These are phyloP conservation scores for Paracoccidioides brasiliensis DNA, from an alignment of 2,329 filamentous ascomycete genomes.

Conservation along the genomic window DNA sequence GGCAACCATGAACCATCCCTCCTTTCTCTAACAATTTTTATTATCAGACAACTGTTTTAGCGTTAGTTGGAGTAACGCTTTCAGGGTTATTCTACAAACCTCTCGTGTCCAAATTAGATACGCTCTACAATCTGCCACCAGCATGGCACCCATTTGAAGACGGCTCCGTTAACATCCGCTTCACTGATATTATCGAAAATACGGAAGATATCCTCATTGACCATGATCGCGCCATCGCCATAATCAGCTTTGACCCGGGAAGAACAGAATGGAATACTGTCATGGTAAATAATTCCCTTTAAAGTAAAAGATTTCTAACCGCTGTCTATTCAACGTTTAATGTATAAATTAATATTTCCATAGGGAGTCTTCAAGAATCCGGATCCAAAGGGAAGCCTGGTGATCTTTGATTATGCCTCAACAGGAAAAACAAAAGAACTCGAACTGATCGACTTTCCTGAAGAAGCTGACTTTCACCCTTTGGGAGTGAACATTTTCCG, in stretches of 20 bases:
- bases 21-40: neutral
- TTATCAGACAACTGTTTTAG: neutral
- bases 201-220: slow-evolving; percentile 10
- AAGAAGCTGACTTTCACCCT: slow-evolving; percentile 7
- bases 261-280: slow-evolving; percentile 10
- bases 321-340: neutral
- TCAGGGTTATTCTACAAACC: neutral
- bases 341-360: neutral
- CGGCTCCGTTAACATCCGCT: slow-evolving; percentile 9
- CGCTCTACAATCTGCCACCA: slow-evolving; percentile 4
- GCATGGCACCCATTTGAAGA: slow-evolving; percentile 10
- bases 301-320: neutral
- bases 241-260: slow-evolving; percentile 9
- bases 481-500: slow-evolving; percentile 11
- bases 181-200: slow-evolving; percentile 9
- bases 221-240: slow-evolving; percentile 9
- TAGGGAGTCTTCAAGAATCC: slow-evolving; percentile 4
- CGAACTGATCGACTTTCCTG: slow-evolving; percentile 5
- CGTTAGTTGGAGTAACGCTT: neutral
- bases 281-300: slow-evolving; percentile 2
- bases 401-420: slow-evolving; percentile 10
- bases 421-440: slow-evolving; percentile 7
- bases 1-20: neutral
- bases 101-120: neutral
- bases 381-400: slow-evolving; percentile 6